Base-by-base conservation (phyloP, 2,329 filamentous ascomycete species). In the Xylariaceae sp. region DNA sequence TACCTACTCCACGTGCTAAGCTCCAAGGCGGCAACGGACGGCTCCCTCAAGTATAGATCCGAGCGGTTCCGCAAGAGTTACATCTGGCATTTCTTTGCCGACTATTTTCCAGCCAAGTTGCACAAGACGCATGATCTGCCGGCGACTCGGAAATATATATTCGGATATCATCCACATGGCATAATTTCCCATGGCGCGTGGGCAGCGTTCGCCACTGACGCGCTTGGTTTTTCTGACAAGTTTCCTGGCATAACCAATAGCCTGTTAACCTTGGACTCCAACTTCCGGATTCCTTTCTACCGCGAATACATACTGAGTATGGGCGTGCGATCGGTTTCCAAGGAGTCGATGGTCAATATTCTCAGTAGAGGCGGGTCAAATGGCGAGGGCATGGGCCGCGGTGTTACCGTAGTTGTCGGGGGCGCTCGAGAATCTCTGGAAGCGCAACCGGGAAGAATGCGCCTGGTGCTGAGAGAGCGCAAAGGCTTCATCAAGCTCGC, bases 121-220 rank as follows among this genome's bases (percentile, higher is more conserved):
- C 91, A 97, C 74, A 89, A 94, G 61, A 94, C 89, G 3, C 81
- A 87, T 61, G 80, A 86, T 53, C 81, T 99, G 6, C 81, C 88
- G 19, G 81, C 90, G 0, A 90, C 87, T 1, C 80, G 91, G 58
- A 96, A 95, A 72, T 99, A 97, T 74, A 91, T 99, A 59, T 91
- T 99, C 65, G 92, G 92, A 42, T 97, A 97, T 70, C 94, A 97
- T 65, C 94, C 94, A 0, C 94, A 99, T 68, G 92, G 94, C 21
- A 97, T 99, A 70, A 96, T 99, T 66, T 94, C 88, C 5, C 90
- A 96, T 64, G 94, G 92, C n/a, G 92, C 92, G 0, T 96, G 92
- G 74, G 89, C 85, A 5, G 88, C 92, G 5, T 97, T 97, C 67
- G 88, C 80, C 3, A 97, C 92, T 0, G 92, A 96, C 64, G 90